Evolutionary conservation across 2,329 filamentous ascomycete genomes (phyloP).

Genomic region (Aspergillus awamori): DNA sequence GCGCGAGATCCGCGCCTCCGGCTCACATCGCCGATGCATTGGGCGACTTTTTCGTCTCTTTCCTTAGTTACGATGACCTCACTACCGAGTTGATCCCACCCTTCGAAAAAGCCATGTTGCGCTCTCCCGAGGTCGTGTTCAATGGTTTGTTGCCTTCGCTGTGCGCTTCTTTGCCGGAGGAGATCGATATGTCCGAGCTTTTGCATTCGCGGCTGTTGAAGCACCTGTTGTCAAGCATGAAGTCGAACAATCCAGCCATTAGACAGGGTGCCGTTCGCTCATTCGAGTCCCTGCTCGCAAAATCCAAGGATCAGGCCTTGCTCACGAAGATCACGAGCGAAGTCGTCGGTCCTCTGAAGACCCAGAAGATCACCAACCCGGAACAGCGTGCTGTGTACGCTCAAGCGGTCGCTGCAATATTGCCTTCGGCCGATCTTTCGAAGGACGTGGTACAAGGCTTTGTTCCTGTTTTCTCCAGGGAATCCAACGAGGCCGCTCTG

Average conservation of each 20-base stretch:
- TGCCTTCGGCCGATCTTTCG: slow-evolving; percentile 63
- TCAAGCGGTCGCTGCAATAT: slow-evolving; percentile 72
- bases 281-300: slow-evolving; percentile 70
- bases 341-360: slow-evolving; percentile 75
- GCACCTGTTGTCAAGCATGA: slow-evolving; percentile 84
- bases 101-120: slow-evolving; percentile 83
- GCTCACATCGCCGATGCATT: slow-evolving; percentile 72
- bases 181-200: slow-evolving; percentile 75
- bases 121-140: slow-evolving; percentile 87
- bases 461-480: slow-evolving; percentile 72
- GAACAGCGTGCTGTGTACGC: slow-evolving; percentile 84
- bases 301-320: slow-evolving; percentile 60
- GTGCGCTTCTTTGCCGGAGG: slow-evolving; percentile 67
- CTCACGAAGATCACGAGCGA: slow-evolving; percentile 75
- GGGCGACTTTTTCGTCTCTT: slow-evolving; percentile 78
- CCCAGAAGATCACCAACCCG: slow-evolving; percentile 77
- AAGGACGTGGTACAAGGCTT: slow-evolving; percentile 69
- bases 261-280: slow-evolving; percentile 74
- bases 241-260: slow-evolving; percentile 81
- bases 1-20: slow-evolving; percentile 72
- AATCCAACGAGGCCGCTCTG: slow-evolving; percentile 84
- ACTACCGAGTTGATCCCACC: slow-evolving; percentile 75
- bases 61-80: slow-evolving; percentile 73
- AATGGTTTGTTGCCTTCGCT: slow-evolving; percentile 76
- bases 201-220: slow-evolving; percentile 76